Evolutionary conservation across 805 yeast genomes (phyloP).

Genomic region (Candida michaelii): DNA sequence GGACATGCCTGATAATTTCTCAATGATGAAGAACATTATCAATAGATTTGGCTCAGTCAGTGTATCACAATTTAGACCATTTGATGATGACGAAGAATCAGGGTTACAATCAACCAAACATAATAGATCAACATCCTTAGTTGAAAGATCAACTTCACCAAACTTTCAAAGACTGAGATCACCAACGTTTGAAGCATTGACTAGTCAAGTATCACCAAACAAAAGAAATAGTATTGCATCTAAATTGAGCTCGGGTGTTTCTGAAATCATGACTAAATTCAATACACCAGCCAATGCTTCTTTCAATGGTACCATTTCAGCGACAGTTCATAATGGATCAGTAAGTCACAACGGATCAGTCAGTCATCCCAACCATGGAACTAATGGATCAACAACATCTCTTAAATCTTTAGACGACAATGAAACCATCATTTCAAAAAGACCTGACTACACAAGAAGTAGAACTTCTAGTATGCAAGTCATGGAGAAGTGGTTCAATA

Average conservation of each 20-base stretch:
- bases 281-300: conserved; percentile 17
- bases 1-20: conserved; percentile 18
- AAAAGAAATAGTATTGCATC: conserved; percentile 36
- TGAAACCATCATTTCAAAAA: conserved; percentile 13
- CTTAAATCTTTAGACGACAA: conserved; percentile 32
- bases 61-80: conserved; percentile 23
- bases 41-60: conserved; percentile 34
- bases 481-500: conserved; percentile 45
- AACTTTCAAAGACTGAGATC: conserved; percentile 38
- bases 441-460: conserved; percentile 28
- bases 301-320: not conserved
- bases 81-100: conserved; percentile 15
- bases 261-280: conserved; percentile 43
- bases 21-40: conserved; percentile 35
- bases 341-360: too few species aligned
- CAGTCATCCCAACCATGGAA: not conserved
- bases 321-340: not conserved
- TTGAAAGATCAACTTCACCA: conserved; percentile 33
- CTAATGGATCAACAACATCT: conserved; percentile 28
- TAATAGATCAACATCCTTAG: conserved; percentile 23
- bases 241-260: conserved; percentile 40
- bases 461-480: conserved; percentile 41
- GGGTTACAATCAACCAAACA: conserved; percentile 13
- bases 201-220: conserved; percentile 15
- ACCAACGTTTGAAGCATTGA: conserved; percentile 25